Base-by-base conservation (phyloP, 176 grass and related monocot genomes). In the Thinopyrum elongatum region DNA sequence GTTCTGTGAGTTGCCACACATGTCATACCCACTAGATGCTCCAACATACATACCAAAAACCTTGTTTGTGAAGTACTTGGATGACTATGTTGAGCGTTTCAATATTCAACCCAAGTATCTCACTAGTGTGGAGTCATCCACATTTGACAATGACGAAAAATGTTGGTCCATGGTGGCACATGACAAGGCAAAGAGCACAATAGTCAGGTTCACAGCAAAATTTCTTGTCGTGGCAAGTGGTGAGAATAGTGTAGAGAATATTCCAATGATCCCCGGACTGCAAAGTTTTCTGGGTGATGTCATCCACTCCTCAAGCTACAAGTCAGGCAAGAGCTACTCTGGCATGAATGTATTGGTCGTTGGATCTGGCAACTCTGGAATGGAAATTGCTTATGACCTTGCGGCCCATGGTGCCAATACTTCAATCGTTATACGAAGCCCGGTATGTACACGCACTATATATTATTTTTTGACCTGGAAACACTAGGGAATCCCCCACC, bases 181-280 rank as follows among this genome's bases (percentile, higher is more conserved):
- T 57, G 53, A 57, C 53, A 57, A 22, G 53, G 53, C 53, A 22
- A 57, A 57, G 16, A 21, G 53, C 53, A 57, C 17, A 57, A 57
- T 57, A 22, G 53, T 57, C 2, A 22, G 7, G 53, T 57, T 57
- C 53, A 57, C 19, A 22, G 33, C 42, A 3, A 80, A 27, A 42
- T 94, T 91, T 51, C 46, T 91, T 7, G 83, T 94, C 0, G 86
- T 91, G 17, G 89, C 92, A 3, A 77, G 53, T 57, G 53, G 53
- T 57, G 19, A 22, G 53, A 57, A 57, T 57, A 57, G 53, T 22
- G 53, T 19, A 22, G 53, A 22, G 19, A 57, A 57, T 57, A 57
- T 57, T 22, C 53, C 53, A 57, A 57, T 57, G 53, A 83, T 1
- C 83, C 89, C 23, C 0, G 83, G 86, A 8, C 6, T 89, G 0